These are phyloP conservation scores for Pichia sp. DNA, from an alignment of 1,139 yeast species.

Conservation along the genomic window DNA sequence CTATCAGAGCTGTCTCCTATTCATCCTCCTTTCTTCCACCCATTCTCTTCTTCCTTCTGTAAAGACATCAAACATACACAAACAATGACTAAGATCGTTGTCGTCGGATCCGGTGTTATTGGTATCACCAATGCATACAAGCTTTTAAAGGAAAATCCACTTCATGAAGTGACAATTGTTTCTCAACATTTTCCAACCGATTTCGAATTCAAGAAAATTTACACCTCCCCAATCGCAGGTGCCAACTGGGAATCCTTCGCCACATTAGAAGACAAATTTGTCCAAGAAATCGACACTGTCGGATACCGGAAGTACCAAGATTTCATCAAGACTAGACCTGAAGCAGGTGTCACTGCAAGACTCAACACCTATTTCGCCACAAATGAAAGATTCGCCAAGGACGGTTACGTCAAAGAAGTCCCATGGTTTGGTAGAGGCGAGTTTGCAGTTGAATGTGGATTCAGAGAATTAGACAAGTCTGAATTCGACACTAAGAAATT, in stretches of 20 bases:
- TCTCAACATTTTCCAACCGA: slow-evolving; percentile 60
- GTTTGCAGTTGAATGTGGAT: slow-evolving; percentile 30
- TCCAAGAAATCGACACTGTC: slow-evolving; percentile 41
- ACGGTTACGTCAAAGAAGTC: slow-evolving; percentile 16
- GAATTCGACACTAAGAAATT: slow-evolving; percentile 34
- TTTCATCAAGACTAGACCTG: slow-evolving; percentile 42
- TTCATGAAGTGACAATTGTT: slow-evolving; percentile 44
- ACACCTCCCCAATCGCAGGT: slow-evolving; percentile 80
- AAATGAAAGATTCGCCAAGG: slow-evolving; percentile 26
- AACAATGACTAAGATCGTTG: slow-evolving; percentile 22
- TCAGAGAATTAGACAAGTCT: slow-evolving; percentile 29
- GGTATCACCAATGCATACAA: slow-evolving; percentile 63
- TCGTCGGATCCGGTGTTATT: slow-evolving; percentile 50
- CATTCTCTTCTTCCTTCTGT: not conserved
- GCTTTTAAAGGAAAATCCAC: slow-evolving; percentile 40
- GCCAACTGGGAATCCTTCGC: slow-evolving; percentile 67
- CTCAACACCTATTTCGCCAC: slow-evolving; percentile 35
- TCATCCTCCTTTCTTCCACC: too few species aligned
- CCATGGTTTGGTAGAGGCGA: slow-evolving; percentile 50
- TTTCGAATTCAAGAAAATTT: slow-evolving; percentile 37
- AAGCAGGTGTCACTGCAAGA: slow-evolving; percentile 46
- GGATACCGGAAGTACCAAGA: slow-evolving; percentile 42
- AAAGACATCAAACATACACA: not conserved
- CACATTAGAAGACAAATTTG: slow-evolving; percentile 31
- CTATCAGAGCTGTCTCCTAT: too few species aligned